Conservation (phyloP, 2,329 filamentous ascomycete genomes). For the Ophiosphaerella herpotricha region DNA sequence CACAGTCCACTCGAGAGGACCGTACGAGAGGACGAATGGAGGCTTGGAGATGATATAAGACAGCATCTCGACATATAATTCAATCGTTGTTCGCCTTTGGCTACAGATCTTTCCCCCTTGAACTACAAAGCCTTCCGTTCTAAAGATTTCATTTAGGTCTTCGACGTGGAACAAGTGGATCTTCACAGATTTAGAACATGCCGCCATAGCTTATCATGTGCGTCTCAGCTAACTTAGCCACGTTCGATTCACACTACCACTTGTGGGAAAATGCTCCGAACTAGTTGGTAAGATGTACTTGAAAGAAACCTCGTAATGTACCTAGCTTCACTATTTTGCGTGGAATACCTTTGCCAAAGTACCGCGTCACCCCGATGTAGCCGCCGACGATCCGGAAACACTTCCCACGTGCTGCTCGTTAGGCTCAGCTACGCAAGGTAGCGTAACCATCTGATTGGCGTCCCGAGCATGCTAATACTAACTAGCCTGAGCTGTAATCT, state of each 20-base stretch:
- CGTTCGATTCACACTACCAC: no score
- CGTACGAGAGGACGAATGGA: conserved; percentile 67
- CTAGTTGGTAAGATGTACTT: neutral
- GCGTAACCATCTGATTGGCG: neutral
- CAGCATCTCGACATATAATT: conserved; percentile 75
- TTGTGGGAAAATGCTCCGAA: neutral
- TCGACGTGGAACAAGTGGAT: no score
- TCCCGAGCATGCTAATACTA: neutral
- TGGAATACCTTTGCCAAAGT: conserved; percentile 1
- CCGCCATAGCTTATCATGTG: no score
- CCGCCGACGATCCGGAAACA: neutral
- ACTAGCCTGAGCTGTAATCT: neutral
- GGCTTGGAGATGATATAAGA: conserved; percentile 79
- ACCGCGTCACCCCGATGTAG: neutral
- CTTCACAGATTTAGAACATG: no score
- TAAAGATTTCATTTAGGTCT: no score
- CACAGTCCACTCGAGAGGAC: conserved; percentile 56
- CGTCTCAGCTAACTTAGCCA: no score
- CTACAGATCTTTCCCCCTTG: neutral
- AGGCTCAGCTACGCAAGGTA: neutral
- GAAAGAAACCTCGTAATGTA: neutral
- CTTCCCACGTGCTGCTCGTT: neutral
- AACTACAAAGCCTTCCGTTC: no score
- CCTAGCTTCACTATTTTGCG: neutral
- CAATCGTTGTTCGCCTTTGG: neutral